Evolutionary conservation across 495 filamentous ascomycete genomes (phyloP).

Genomic region (Bacidia rubella): DNA sequence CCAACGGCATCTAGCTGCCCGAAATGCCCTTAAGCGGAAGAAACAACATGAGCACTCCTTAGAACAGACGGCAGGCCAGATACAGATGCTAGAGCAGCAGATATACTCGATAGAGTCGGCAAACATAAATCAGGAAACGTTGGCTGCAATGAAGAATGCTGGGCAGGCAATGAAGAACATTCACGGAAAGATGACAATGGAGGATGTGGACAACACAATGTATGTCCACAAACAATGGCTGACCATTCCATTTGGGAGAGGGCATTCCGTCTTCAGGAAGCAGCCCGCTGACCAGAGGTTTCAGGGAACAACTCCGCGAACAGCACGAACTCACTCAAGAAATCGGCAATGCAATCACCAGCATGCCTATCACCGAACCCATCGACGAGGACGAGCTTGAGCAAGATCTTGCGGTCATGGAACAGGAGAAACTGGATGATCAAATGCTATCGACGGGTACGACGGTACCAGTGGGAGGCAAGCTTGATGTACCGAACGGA

Average conservation of each 20-base stretch:
- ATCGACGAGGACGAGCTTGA: slow-evolving; percentile 81
- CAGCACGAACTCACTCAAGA: slow-evolving; percentile 87
- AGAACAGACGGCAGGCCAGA: slow-evolving; percentile 77
- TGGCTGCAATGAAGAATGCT: slow-evolving; percentile 86
- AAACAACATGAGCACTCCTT: slow-evolving; percentile 84
- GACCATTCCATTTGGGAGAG: no score
- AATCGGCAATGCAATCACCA: slow-evolving; percentile 73
- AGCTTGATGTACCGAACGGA: slow-evolving; percentile 52
- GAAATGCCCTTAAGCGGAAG: slow-evolving; percentile 85
- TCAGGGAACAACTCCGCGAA: slow-evolving; percentile 83
- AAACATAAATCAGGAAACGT: slow-evolving; percentile 95
- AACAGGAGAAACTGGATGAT: slow-evolving; percentile 80
- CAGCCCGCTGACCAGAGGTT: no score
- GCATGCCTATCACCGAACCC: slow-evolving; percentile 50
- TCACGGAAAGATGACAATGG: slow-evolving; percentile 76
- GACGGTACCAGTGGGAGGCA: slow-evolving; percentile 49
- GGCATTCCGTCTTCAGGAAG: no score
- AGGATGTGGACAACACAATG: slow-evolving; percentile 93
- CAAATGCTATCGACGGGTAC: slow-evolving; percentile 85
- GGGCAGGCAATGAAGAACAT: slow-evolving; percentile 81
- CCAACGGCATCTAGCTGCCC: slow-evolving; percentile 63
- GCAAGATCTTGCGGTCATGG: slow-evolving; percentile 59
- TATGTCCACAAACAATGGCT: no score
- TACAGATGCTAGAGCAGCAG: slow-evolving; percentile 84
- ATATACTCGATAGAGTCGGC: slow-evolving; percentile 95